Conservation (phyloP, 805 yeast genomes). For the Lachancea lanzarotensis region DNA sequence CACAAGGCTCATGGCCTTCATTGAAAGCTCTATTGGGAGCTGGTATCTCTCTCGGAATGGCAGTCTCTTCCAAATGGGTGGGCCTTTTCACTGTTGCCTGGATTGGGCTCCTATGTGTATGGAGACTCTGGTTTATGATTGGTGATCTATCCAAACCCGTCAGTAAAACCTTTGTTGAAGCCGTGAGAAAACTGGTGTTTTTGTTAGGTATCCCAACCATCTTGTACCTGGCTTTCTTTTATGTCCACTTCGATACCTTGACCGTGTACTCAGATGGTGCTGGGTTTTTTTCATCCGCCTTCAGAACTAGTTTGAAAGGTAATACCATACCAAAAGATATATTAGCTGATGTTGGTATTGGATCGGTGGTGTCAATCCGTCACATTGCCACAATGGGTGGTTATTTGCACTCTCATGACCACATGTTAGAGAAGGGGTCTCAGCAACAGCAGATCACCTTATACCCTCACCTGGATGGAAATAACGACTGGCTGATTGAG, state of each 20-base stretch:
- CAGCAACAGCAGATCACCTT: constrained; percentile 78
- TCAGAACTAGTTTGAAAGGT: constrained; percentile 56
- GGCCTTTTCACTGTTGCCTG: constrained; percentile 76
- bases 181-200: constrained; percentile 44
- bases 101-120: constrained; percentile 57
- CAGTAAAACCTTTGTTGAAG: constrained; percentile 40
- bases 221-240: constrained; percentile 53
- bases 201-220: constrained; percentile 53
- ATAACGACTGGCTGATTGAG: constrained; percentile 69
- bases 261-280: constrained; percentile 62
- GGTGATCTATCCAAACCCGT: constrained; percentile 60
- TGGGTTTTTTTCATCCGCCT: constrained; percentile 65
- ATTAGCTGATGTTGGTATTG: constrained; percentile 63
- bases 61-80: constrained; percentile 76
- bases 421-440: constrained; percentile 68
- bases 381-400: constrained; percentile 72
- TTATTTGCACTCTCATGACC: constrained; percentile 74
- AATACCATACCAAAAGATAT: constrained; percentile 54
- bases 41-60: constrained; percentile 65
- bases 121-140: constrained; percentile 62
- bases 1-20: constrained; percentile 55
- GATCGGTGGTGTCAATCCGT: constrained; percentile 59
- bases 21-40: constrained; percentile 55
- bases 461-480: constrained; percentile 70
- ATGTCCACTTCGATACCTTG: constrained; percentile 55